Evolutionary conservation across 495 filamentous ascomycete genomes (phyloP), one percentile per base, ranked within the genome.

Genomic region (Aspergillus nanangensis): DNA sequence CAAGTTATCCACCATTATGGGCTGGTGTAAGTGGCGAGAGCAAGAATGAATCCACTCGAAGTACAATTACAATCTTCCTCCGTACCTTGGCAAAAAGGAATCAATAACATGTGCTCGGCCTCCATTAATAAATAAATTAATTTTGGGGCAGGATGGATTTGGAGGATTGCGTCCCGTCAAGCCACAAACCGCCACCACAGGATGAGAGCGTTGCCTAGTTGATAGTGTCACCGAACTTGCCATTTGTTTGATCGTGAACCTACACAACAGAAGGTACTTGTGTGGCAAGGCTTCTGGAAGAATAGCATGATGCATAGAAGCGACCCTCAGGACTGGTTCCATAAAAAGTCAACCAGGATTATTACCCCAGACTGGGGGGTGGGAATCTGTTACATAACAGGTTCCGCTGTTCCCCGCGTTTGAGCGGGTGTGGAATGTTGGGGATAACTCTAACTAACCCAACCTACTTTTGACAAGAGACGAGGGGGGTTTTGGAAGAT

Each of bases 351-450:
- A 11, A 29, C 25, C 7, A 29, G 25, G 25, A 29, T 29, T 29
- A n/a, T 17, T 50, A 52, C 62, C 63, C 63, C 59, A 57, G 61
- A 60, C 36, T 53, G 34, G 34, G 33, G 46, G 44, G 27, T 21
- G 29, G 63, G 59, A 67, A 67, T 48, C 61, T 57, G 56, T 67
- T 67, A 67, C 47, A 44, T 67, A 67, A 67, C 49, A 57, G 37
- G 37, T 21, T 59, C 56, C 36, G 23, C 14, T 18, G 37, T 52
- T 55, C 63, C 63, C 51, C 51, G 57, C 63, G 62, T 55, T 63
- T 51, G 21, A 48, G 37, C 19, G 10, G 9, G 22, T 37, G 43
- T 33, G 48, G 27, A 39, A 41, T 34, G 21, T 32, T 19, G 38
- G 14, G 22, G 17, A 24, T 25, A 51, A 51, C 42, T 45, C 36